Conservation (phyloP, 768 basidiomycete species). For the Cubamyces lactineus region DNA sequence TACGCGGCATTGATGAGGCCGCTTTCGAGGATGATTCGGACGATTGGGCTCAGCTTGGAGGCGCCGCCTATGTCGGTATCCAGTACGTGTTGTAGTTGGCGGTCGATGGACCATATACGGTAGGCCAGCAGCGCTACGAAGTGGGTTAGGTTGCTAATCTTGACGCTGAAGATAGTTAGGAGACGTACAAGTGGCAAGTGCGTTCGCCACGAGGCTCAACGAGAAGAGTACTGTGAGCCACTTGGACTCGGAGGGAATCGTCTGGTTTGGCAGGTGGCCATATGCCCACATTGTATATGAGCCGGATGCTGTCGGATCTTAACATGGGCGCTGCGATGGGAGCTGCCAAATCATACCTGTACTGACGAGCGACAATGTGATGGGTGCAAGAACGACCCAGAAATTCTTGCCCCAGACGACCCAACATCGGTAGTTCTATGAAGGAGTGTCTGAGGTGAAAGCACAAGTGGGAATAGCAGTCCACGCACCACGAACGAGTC, state of each 20-base stretch:
- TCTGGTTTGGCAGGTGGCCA: background rate
- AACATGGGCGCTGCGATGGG: background rate
- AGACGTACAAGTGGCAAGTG: constrained; percentile 14
- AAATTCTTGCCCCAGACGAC: constrained; percentile 18
- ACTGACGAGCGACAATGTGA: constrained; percentile 1
- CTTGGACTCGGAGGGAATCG: background rate
- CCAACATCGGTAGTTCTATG: constrained; percentile 22
- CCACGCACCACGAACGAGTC: constrained; percentile 16
- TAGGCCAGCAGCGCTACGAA: constrained; percentile 17
- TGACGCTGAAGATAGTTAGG: background rate
- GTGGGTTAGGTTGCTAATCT: background rate
- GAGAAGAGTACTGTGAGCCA: constrained; percentile 12
- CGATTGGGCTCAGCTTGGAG: constrained; percentile 10
- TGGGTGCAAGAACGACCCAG: constrained; percentile 9
- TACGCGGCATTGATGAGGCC: constrained; percentile 24
- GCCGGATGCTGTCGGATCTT: background rate
- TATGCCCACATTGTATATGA: constrained; percentile 14
- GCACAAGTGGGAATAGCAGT: too few species aligned
- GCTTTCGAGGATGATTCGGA: constrained; percentile 24
- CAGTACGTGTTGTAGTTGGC: background rate
- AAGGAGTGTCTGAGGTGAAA: background rate
- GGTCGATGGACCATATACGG: constrained; percentile 20
- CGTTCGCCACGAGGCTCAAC: constrained; percentile 12
- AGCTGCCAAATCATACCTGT: background rate
- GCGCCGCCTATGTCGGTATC: background rate